These are phyloP conservation scores for Tardiomyces blankii DNA, from an alignment of 1,139 yeast genomes.

Conservation along the genomic window DNA sequence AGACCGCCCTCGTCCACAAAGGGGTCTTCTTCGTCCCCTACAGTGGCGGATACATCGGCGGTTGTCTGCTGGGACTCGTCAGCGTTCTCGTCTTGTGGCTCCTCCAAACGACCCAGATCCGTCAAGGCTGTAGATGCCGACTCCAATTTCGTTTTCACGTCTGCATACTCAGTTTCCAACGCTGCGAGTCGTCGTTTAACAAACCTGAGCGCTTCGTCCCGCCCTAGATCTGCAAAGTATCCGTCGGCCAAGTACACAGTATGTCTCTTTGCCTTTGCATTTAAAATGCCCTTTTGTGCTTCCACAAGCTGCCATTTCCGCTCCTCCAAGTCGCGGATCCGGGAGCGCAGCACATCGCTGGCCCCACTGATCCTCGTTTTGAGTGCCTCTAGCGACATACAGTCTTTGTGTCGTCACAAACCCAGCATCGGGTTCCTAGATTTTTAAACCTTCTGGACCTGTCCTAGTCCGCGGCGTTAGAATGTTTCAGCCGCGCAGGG, in stretches of 20 bases:
- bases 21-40: constrained; percentile 7
- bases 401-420: too few relatives aligned
- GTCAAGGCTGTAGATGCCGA: constrained; percentile 18
- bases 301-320: neutral
- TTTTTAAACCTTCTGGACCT: too few relatives aligned
- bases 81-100: constrained; percentile 1
- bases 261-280: neutral
- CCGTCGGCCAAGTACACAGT: constrained; percentile 48
- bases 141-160: constrained; percentile 33
- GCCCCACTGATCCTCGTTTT: neutral
- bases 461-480: neutral
- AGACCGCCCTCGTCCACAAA: constrained; percentile 32
- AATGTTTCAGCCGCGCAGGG: neutral
- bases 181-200: constrained; percentile 31
- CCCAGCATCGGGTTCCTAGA: too few relatives aligned
- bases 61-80: too few relatives aligned
- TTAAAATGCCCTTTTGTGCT: neutral
- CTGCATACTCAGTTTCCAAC: constrained; percentile 30
- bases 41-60: constrained; percentile 4
- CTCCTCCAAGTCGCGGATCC: neutral
- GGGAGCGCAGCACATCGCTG: neutral
- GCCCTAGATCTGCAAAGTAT: constrained; percentile 41
- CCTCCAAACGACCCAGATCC: neutral
- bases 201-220: constrained; percentile 35
- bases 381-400: neutral